phyloP scores from a whole-genome alignment of 441 rosid species.

The Erysimum cheiri region DNA sequence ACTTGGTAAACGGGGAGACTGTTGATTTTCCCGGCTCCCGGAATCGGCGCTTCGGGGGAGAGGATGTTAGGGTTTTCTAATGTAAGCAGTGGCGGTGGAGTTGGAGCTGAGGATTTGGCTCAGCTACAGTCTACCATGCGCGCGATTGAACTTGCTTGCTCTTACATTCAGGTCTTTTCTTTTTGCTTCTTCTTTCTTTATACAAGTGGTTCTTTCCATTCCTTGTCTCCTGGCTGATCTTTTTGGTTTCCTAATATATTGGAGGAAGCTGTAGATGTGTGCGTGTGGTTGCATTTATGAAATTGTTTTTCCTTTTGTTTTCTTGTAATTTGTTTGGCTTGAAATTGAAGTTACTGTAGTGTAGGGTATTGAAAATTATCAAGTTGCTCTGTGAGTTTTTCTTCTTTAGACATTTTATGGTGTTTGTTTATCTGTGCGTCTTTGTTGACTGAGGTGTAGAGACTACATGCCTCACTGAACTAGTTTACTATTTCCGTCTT shows the following conservation, averaged over 20 bases:
- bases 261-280: conserved; percentile 19
- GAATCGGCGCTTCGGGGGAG: conserved; percentile 19
- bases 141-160: conserved; percentile 93
- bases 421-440: conserved; percentile 18
- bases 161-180: conserved; percentile 76
- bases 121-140: conserved; percentile 89
- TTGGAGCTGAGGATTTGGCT: conserved; percentile 58
- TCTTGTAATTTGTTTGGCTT: conserved; percentile 32
- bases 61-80: conserved; percentile 61
- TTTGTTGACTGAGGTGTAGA: background rate
- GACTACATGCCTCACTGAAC: conserved; percentile 6
- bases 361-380: conserved; percentile 10
- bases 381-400: conserved; percentile 21
- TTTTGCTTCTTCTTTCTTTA: conserved; percentile 24
- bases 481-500: conserved; percentile 14
- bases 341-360: conserved; percentile 34
- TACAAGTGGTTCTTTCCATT: background rate
- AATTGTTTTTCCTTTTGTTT: background rate
- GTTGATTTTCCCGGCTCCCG: conserved; percentile 26
- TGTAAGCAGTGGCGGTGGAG: conserved; percentile 44
- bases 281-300: conserved; percentile 36
- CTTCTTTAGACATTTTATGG: background rate
- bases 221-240: background rate
- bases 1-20: conserved; percentile 24
- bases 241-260: conserved; percentile 12